Base-by-base conservation (phyloP, 805 yeast genomes). In the Nadsonia fulvescens region DNA sequence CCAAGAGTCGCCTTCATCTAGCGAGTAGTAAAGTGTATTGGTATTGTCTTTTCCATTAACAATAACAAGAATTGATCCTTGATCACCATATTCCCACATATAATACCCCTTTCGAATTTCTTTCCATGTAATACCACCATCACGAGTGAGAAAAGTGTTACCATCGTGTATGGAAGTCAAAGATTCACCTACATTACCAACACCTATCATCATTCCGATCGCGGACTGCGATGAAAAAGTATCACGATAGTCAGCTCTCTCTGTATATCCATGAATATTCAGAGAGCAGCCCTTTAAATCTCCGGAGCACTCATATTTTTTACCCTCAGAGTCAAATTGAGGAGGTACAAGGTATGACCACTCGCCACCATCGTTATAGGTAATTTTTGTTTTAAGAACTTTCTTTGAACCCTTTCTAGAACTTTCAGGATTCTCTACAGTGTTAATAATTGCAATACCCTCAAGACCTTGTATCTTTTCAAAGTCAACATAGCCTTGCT, bases 41-140 rank as follows among this genome's bases (percentile, higher is more conserved):
- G 93, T 72, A 5, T 57, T 52, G 16, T 63, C 70, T 4, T 49
- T 54, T 5, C 63, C 66, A 20, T 69, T 59, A 2, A 75, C 86
- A 25, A 83, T 46, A 1, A 79, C 79, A 25, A 89, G 50, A 18
- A 89, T 63, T 1, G 93, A 71, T 10, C 98, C 98, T 36, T 79
- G 77, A 48, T 89, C 98, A 35, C 96, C 96, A 47, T 60, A 89
- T 49, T 83, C 96, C 96, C 96, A 89, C 66, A 75, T 74, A 38
- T 66, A 64, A 1, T 68, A 61, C 4, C 91, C 89, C 32, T 73
- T 67, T 32, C 52, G 59, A 15, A 86, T 55, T 48, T 79, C 92
- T 27, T 49, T 65, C 96, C 96, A 89, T 3, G 82, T 63, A 9
- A 69, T 53, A 31, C 98, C 98, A 2, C 89, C 98, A 51, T 89